Evolutionary conservation across 208 protist genomes (phyloP).

Genomic region (Crithidia sp.): DNA sequence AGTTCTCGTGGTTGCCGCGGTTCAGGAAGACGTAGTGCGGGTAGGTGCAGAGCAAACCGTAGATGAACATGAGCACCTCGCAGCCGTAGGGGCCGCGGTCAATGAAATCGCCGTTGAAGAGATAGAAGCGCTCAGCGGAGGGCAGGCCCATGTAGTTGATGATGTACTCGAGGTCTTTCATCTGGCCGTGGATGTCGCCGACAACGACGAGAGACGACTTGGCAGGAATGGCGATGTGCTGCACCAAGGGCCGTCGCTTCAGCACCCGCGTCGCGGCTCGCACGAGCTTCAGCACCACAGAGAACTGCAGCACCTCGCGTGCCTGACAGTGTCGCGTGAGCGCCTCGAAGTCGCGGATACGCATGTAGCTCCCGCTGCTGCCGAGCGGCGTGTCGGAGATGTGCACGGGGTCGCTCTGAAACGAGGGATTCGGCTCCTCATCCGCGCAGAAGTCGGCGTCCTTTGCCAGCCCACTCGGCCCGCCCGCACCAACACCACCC

Average conservation of each 20-base stretch:
- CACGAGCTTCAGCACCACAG: slow-evolving; percentile 49
- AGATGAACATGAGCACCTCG: slow-evolving; percentile 90
- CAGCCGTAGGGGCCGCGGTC: slow-evolving; percentile 98
- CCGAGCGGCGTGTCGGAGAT: slow-evolving; percentile 10
- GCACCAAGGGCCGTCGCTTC: slow-evolving; percentile 43
- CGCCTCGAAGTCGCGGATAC: slow-evolving; percentile 38
- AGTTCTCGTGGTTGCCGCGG: slow-evolving; percentile 93
- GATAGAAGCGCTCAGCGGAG: slow-evolving; percentile 67
- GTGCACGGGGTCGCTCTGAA: slow-evolving; percentile 24
- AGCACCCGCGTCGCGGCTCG: slow-evolving; percentile 60
- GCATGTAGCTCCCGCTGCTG: slow-evolving; percentile 51
- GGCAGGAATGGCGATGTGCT: slow-evolving; percentile 56
- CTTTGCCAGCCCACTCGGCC: neutral
- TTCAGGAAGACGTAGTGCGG: slow-evolving; percentile 88
- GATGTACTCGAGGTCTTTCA: slow-evolving; percentile 85
- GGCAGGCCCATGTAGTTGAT: slow-evolving; percentile 62
- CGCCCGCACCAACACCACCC: neutral
- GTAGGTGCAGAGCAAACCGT: slow-evolving; percentile 79
- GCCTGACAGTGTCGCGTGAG: slow-evolving; percentile 37
- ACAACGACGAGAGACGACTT: slow-evolving; percentile 77
- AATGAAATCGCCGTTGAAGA: slow-evolving; percentile 99
- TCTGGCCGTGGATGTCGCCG: slow-evolving; percentile 89
- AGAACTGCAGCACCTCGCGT: slow-evolving; percentile 48
- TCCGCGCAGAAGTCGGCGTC: slow-evolving; percentile 17
- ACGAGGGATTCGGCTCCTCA: slow-evolving; percentile 14